phyloP scores from a whole-genome alignment of 2,329 filamentous ascomycete genomes.

The Aurifilum marmelostoma region DNA sequence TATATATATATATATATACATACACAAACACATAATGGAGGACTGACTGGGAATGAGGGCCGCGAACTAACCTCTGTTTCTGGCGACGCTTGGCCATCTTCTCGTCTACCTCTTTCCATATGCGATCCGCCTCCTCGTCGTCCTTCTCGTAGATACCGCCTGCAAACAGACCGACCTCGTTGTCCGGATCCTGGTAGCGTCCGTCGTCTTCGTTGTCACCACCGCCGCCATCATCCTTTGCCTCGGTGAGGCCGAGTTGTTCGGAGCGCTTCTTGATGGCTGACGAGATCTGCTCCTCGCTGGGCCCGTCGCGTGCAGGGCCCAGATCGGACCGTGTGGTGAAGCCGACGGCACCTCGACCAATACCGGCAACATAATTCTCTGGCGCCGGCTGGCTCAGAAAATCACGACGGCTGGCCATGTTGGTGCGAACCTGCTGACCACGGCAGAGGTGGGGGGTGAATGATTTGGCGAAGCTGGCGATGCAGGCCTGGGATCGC shows the following conservation, averaged over 20 bases:
- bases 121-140: constrained; percentile 94
- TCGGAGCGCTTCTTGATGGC: constrained; percentile 92
- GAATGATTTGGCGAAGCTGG: not conserved
- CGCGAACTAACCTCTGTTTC: constrained; percentile 77
- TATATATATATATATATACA: no score
- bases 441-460: no score
- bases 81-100: constrained; percentile 92
- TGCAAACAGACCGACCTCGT: constrained; percentile 93
- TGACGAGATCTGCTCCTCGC: constrained; percentile 97
- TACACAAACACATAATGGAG: no score
- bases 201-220: constrained; percentile 68
- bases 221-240: constrained; percentile 65
- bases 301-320: constrained; percentile 91
- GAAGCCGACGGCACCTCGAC: constrained; percentile 96
- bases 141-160: constrained; percentile 96
- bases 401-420: constrained; percentile 76
- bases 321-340: constrained; percentile 96
- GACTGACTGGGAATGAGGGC: no score
- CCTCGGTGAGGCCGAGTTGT: constrained; percentile 65
- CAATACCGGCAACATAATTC: constrained; percentile 93
- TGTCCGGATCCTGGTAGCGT: constrained; percentile 93
- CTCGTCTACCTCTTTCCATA: constrained; percentile 95
- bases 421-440: constrained; percentile 36
- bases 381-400: constrained; percentile 82
- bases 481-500: no score